phyloP scores from a whole-genome alignment of 169 alveolate genomes.

The Amoebophrya sp. region DNA sequence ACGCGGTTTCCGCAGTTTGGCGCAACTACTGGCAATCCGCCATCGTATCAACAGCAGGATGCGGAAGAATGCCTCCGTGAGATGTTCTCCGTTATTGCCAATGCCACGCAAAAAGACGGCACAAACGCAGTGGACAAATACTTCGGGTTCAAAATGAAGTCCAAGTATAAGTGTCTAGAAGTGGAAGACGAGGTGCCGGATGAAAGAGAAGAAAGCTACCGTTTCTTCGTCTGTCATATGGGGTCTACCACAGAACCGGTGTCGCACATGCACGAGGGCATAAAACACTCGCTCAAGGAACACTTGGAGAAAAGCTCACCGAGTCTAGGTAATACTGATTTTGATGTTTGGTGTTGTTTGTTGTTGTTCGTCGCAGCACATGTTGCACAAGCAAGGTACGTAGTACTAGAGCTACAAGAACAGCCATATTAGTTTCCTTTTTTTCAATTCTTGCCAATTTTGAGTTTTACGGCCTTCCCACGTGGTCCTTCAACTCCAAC shows the following conservation, averaged over 20 bases:
- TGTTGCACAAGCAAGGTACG: too few species aligned
- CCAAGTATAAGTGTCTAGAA: constrained; percentile 20
- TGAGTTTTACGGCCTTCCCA: neutral
- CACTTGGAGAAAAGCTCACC: constrained; percentile 13
- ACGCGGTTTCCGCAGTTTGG: neutral
- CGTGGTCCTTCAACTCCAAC: neutral
- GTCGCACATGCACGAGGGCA: constrained; percentile 27
- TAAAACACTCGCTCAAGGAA: constrained; percentile 30
- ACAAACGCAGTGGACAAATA: neutral
- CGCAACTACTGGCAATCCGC: neutral
- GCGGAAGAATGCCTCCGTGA: constrained; percentile 36
- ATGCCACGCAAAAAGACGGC: neutral
- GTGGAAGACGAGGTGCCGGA: constrained; percentile 30
- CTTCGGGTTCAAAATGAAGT: constrained; percentile 28
- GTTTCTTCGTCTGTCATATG: constrained; percentile 34
- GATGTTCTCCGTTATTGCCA: constrained; percentile 12
- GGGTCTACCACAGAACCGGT: constrained; percentile 38
- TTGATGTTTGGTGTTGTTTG: neutral
- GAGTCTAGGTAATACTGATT: neutral
- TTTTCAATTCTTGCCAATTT: too few species aligned
- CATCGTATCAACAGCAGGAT: constrained; percentile 29
- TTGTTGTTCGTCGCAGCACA: neutral
- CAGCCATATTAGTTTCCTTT: too few species aligned
- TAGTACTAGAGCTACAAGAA: too few species aligned
- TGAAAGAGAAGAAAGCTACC: neutral